These are phyloP conservation scores for Pestalotiopsis sp. DNA, from an alignment of 2,329 filamentous ascomycete genomes.

Conservation along the genomic window DNA sequence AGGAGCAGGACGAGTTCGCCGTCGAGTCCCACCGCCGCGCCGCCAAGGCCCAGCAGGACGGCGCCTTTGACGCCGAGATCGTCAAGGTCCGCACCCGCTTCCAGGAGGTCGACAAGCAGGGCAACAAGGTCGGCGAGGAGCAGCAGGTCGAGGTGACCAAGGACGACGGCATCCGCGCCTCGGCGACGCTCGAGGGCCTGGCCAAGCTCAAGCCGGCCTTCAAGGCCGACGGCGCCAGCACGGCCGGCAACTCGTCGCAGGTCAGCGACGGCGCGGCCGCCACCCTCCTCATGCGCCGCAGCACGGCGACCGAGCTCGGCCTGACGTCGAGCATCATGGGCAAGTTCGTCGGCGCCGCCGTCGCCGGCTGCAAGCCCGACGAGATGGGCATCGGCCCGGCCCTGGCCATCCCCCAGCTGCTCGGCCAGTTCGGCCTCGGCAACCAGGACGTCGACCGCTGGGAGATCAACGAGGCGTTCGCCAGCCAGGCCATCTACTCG, in stretches of 20 bases:
- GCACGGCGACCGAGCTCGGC: conserved; percentile 74
- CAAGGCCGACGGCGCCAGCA: conserved; percentile 72
- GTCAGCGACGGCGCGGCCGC: conserved; percentile 89
- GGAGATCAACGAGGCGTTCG: conserved; percentile 91
- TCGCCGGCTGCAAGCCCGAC: conserved; percentile 80
- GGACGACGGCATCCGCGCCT: conserved; percentile 82
- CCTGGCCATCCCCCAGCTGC: conserved; percentile 80
- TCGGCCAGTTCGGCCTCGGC: conserved; percentile 68
- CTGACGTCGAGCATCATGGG: conserved; percentile 73
- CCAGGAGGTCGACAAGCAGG: conserved; percentile 66
- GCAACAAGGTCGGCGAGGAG: conserved; percentile 54
- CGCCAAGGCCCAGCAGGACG: conserved; percentile 67
- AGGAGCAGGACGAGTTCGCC: conserved; percentile 84
- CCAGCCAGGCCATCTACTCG: conserved; percentile 70
- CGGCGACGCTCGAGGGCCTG: conserved; percentile 70
- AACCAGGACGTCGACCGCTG: conserved; percentile 77
- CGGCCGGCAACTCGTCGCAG: conserved; percentile 85
- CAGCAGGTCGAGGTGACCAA: conserved; percentile 69
- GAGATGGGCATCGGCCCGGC: conserved; percentile 95
- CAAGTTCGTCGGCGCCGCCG: conserved; percentile 77
- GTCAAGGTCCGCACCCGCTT: conserved; percentile 76
- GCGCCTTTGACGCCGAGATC: conserved; percentile 78
- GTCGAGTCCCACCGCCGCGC: conserved; percentile 76
- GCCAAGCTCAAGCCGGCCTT: conserved; percentile 86
- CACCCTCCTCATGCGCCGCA: conserved; percentile 81